Evolutionary conservation across 2,329 filamentous ascomycete genomes (phyloP).

Genomic region (Xylaria sp.): DNA sequence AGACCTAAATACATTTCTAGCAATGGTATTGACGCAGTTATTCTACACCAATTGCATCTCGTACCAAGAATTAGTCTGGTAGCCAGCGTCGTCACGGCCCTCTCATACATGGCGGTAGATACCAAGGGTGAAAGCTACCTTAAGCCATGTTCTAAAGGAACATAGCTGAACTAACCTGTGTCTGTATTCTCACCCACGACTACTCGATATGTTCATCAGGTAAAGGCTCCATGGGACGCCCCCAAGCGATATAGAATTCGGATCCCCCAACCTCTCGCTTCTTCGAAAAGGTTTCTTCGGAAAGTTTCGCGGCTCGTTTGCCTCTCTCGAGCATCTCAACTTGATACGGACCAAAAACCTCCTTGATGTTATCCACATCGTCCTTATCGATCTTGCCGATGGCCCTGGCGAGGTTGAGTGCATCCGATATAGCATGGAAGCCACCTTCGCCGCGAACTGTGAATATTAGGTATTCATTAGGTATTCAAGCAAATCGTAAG

Average conservation of each 20-base stretch:
- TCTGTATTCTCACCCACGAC: no score
- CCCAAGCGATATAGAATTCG: conserved; percentile 26
- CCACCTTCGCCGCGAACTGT: conserved; percentile 34
- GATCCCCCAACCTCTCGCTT: conserved; percentile 19
- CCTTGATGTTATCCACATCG: conserved; percentile 26
- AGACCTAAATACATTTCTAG: no score
- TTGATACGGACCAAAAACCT: conserved; percentile 38
- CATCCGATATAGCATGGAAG: conserved; percentile 52
- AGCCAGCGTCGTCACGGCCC: no score
- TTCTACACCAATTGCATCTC: no score
- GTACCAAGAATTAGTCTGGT: no score
- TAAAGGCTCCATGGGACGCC: conserved; percentile 27
- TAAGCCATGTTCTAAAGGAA: no score
- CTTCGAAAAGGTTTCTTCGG: conserved; percentile 28
- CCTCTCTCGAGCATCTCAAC: conserved; percentile 40
- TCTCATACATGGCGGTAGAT: no score
- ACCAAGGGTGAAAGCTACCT: no score
- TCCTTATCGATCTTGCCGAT: conserved; percentile 30
- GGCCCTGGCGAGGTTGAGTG: conserved; percentile 45
- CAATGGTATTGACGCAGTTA: no score
- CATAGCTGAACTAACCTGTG: not conserved
- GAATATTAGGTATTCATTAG: not conserved
- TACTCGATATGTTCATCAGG: conserved; percentile 25
- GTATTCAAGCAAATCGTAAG: not conserved
- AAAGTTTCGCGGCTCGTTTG: conserved; percentile 32